These are phyloP conservation scores for Penicillium cataractarum DNA, from an alignment of 495 filamentous ascomycete species.

Conservation along the genomic window DNA sequence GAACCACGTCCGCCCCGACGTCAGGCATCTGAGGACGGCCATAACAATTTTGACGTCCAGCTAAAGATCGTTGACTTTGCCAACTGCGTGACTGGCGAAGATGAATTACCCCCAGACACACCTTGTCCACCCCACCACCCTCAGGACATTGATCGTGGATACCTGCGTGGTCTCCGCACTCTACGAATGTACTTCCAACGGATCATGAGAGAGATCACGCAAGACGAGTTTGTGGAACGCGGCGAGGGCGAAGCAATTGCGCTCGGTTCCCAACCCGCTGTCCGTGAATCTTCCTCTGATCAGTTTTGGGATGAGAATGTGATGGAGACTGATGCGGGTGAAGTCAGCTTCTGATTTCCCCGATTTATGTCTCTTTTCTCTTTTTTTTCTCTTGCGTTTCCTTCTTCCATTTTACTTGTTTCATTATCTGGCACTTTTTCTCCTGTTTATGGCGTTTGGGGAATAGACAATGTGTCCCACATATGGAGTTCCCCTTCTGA, in stretches of 20 bases:
- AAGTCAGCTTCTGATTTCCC: conserved; percentile 49
- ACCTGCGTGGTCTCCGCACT: conserved; percentile 80
- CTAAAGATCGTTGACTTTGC: conserved; percentile 99
- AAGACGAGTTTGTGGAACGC: conserved; percentile 56
- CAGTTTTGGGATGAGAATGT: conserved; percentile 49
- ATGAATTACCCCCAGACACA: conserved; percentile 61
- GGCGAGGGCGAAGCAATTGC: conserved; percentile 53
- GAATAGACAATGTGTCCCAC: conserved; percentile 18
- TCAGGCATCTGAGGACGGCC: conserved; percentile 44
- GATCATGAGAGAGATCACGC: conserved; percentile 78
- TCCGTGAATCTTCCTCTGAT: conserved; percentile 35
- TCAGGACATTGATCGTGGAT: conserved; percentile 81
- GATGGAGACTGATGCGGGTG: conserved; percentile 48
- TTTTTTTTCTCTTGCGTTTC: neutral
- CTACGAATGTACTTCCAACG: conserved; percentile 83
- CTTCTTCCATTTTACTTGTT: conserved; percentile 9
- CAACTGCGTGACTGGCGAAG: conserved; percentile 91
- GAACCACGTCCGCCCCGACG: conserved; percentile 28
- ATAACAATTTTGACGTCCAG: conserved; percentile 62
- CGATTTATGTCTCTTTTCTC: neutral
- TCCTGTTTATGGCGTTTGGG: conserved; percentile 22
- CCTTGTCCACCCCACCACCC: conserved; percentile 83
- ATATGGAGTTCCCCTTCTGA: conserved; percentile 12
- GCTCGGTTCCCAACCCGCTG: conserved; percentile 33
- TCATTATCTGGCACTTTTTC: conserved; percentile 11